Evolutionary conservation across 2,329 filamentous ascomycete species (phyloP).

Genomic region (Calonectria naviculata): DNA sequence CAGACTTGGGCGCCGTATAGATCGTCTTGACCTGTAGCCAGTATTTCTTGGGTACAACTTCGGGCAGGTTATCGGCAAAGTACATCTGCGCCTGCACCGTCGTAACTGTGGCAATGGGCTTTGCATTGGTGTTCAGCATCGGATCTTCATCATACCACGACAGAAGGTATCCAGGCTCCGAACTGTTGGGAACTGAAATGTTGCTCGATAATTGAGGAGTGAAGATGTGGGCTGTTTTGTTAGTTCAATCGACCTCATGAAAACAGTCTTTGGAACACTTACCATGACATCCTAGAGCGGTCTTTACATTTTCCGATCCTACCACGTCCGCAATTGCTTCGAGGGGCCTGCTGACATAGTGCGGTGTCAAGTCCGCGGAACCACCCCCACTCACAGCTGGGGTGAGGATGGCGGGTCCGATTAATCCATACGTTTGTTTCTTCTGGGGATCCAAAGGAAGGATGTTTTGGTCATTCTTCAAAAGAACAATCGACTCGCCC

Average conservation of each 20-base stretch:
- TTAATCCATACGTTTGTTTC: conserved; percentile 46
- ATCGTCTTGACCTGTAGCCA: background rate
- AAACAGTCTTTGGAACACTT: background rate
- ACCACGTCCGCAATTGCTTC: conserved; percentile 38
- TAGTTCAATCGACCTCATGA: too few relatives aligned
- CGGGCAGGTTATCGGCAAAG: background rate
- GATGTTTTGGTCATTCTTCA: conserved; percentile 25
- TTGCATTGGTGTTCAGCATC: too few relatives aligned
- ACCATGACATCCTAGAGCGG: conserved; percentile 11
- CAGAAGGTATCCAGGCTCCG: background rate
- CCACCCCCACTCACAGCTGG: conserved; percentile 44
- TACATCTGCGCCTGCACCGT: conserved; percentile 14
- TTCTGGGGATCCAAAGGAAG: conserved; percentile 18
- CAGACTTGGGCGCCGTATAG: background rate
- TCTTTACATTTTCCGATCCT: conserved; percentile 16
- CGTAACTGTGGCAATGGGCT: background rate
- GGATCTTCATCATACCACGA: conserved; percentile 9
- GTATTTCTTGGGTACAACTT: background rate
- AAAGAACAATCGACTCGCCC: conserved; percentile 61
- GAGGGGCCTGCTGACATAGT: conserved; percentile 43
- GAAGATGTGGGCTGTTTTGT: background rate
- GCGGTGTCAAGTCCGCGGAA: conserved; percentile 41
- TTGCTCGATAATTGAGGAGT: background rate
- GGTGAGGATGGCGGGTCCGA: conserved; percentile 48
- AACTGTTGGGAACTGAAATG: background rate